Evolutionary conservation across 1,284 basidiomycete species (phyloP).

Genomic region (Ustilago curta): DNA sequence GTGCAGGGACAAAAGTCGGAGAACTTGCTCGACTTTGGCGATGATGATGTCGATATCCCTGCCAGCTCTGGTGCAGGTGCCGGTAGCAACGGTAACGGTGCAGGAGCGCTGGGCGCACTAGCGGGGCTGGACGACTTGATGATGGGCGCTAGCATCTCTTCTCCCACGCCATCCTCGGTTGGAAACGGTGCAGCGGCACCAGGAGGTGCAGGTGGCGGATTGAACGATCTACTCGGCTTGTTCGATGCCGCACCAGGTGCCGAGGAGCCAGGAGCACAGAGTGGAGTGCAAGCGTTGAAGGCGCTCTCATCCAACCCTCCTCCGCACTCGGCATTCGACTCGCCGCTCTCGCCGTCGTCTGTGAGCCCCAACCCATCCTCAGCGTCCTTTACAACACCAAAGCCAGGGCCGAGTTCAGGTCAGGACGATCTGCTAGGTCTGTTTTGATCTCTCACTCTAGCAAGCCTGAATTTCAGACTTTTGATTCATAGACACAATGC

Average conservation of each 20-base stretch:
- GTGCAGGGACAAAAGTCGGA: slow-evolving; percentile 67
- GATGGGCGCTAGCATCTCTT: slow-evolving; percentile 29
- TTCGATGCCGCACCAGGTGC: slow-evolving; percentile 61
- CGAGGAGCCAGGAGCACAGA: slow-evolving; percentile 52
- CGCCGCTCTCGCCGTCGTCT: slow-evolving; percentile 11
- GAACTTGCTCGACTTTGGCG: slow-evolving; percentile 67
- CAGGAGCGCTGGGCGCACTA: slow-evolving; percentile 52
- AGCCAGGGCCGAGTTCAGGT: slow-evolving; percentile 16
- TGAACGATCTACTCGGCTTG: slow-evolving; percentile 63
- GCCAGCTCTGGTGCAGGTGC: slow-evolving; percentile 5
- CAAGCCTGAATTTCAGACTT: background rate
- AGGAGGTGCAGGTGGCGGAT: slow-evolving; percentile 22
- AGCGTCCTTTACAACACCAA: slow-evolving; percentile 7
- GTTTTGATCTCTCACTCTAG: slow-evolving; percentile 25
- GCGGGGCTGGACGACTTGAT: slow-evolving; percentile 63
- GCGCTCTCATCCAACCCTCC: slow-evolving; percentile 28
- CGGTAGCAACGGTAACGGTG: slow-evolving; percentile 15
- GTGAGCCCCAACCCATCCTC: background rate
- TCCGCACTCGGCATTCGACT: slow-evolving; percentile 13
- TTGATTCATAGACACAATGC: no score
- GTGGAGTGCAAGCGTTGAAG: slow-evolving; percentile 53
- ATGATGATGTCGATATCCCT: slow-evolving; percentile 55
- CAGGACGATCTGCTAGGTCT: slow-evolving; percentile 51
- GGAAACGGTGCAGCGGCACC: slow-evolving; percentile 11
- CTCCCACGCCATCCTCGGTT: slow-evolving; percentile 6